Evolutionary conservation across 2,329 filamentous ascomycete genomes (phyloP), one percentile per base, ranked within the genome.

Genomic region (Neophaeococcomyces aloes): DNA sequence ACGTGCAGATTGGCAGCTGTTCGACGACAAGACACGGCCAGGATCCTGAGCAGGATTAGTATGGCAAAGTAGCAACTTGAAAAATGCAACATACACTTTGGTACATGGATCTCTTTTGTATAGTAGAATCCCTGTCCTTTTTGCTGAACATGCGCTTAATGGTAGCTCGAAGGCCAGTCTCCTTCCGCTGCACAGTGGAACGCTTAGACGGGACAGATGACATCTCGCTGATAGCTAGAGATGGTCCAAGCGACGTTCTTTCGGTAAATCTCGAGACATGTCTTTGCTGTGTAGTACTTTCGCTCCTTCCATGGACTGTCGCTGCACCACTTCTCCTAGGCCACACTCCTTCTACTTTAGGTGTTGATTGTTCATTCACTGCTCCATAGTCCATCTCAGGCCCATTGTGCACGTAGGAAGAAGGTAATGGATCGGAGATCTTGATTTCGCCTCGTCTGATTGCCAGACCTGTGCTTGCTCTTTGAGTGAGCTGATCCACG

Each of bases 371-470:
- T 15, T 38, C 34, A 25, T 21, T 31, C 7, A 27, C 23, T 6
- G 18, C 30, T 14, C 30, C 39, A 13, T 15, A 15, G 14, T 37
- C 33, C 41, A 44, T 44, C 19, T 44, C 41, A 2, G 25, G 15
- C 11, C 34, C 41, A 25, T 44, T 38, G 41, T 44, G 34, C 3
- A 37, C 25, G 17, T 37, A 44, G 13, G 41, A 30, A 4, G 41
- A 53, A 41, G 55, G 53, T 35, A 59, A 48, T 14, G 56, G 56
- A 32, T 57, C 52, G 10, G 58, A 60, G 42, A 60, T 59, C 46
- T 57, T 59, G 44, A 61, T 44, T 32, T 61, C 56, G 21, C 53
- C 55, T 29, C 56, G 50, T 18, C 53, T 54, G 19, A 55, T 42
- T 30, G 58, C 51, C 19, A 51, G 47, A 4, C 49, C 46, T 10